Conservation (phyloP, 345 rosid genomes). For the Raphanus sativus region DNA sequence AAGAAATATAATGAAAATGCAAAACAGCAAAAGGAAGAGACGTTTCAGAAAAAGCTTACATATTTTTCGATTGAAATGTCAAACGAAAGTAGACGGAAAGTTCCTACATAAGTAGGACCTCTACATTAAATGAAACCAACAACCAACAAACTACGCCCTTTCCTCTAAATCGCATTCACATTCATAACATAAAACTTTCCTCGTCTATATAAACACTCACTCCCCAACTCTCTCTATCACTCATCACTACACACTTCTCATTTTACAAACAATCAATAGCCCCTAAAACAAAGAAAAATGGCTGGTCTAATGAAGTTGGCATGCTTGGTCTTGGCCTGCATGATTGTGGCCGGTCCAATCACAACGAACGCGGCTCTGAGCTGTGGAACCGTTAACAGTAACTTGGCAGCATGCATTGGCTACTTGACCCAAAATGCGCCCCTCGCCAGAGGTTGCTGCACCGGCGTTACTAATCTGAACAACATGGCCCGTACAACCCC, state of each 20-base stretch:
- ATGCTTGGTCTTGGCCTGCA: slow-evolving; percentile 24
- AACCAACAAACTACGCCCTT: slow-evolving; percentile 20
- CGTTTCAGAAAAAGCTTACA: background rate
- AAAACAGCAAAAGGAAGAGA: background rate
- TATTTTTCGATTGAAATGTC: background rate
- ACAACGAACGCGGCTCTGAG: slow-evolving; percentile 28
- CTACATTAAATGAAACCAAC: slow-evolving; percentile 26
- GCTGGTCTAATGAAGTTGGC: slow-evolving; percentile 7
- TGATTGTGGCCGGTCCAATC: slow-evolving; percentile 22
- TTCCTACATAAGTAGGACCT: slow-evolving; percentile 11
- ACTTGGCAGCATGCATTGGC: background rate
- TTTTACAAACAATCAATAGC: background rate
- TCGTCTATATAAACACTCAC: slow-evolving; percentile 22
- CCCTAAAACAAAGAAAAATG: background rate
- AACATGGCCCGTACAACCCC: slow-evolving; percentile 16
- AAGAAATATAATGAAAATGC: too few relatives aligned
- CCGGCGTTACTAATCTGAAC: slow-evolving; percentile 3
- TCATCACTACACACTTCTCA: background rate
- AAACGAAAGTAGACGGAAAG: background rate
- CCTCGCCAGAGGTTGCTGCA: slow-evolving; percentile 2
- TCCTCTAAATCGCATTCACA: slow-evolving; percentile 2
- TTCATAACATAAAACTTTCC: background rate
- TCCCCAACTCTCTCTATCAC: background rate
- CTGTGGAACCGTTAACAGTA: slow-evolving; percentile 34
- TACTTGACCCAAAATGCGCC: slow-evolving; percentile 7